These are phyloP conservation scores for Globisporangium takayamanum DNA, from an alignment of 352 stramenopile genomes.

Conservation along the genomic window DNA sequence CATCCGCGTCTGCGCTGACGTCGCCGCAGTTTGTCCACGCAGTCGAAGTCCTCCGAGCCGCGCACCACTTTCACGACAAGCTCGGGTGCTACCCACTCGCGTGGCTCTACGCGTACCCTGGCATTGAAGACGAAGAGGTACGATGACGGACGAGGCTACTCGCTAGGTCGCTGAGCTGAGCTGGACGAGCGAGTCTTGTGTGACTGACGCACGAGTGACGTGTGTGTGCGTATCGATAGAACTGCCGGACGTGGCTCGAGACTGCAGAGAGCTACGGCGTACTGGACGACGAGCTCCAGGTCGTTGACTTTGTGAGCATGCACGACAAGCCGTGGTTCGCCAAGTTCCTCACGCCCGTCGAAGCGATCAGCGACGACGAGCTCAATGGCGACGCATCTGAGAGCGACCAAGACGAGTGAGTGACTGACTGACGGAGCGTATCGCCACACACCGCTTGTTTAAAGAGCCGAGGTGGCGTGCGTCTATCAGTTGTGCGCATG, in stretches of 20 bases:
- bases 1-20: conserved; percentile 5
- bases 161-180: background rate
- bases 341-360: conserved; percentile 38
- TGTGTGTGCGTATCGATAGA: conserved; percentile 15
- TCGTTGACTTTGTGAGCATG: conserved; percentile 48
- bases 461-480: no score
- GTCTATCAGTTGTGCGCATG: background rate
- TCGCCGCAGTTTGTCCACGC: conserved; percentile 35
- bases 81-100: conserved; percentile 73
- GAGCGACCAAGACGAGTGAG: background rate
- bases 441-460: no score
- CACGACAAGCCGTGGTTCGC: conserved; percentile 50
- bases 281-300: conserved; percentile 68
- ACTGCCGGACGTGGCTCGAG: conserved; percentile 70
- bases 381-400: conserved; percentile 9
- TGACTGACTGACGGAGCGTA: no score
- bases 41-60: conserved; percentile 54
- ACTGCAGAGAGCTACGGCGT: conserved; percentile 75
- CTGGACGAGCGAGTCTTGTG: background rate
- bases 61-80: conserved; percentile 81
- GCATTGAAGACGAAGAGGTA: conserved; percentile 57
- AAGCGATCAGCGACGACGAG: conserved; percentile 21
- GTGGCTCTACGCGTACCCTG: conserved; percentile 45
- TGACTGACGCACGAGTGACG: background rate
- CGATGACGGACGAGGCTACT: background rate